Percentiles rank a stretch among this genome's conserved stretches.
Evolutionary conservation across 1,284 basidiomycete genomes (phyloP).

Genomic region (Boletus sp.): DNA sequence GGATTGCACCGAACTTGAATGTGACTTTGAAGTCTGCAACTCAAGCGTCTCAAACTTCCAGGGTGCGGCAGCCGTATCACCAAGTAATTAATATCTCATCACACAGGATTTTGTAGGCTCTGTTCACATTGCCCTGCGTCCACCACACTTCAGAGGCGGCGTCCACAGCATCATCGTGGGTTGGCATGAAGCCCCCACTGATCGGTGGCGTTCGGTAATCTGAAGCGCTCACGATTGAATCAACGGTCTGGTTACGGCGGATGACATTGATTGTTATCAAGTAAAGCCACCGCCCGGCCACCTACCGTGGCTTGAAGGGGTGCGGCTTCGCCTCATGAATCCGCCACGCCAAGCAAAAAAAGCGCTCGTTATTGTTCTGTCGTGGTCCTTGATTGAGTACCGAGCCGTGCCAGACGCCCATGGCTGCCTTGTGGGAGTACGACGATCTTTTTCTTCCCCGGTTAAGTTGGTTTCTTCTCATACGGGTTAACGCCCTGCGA

Average conservation of each 20-base stretch:
- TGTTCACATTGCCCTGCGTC: background rate
- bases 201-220: constrained; percentile 1
- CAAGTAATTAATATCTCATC: constrained; percentile 9
- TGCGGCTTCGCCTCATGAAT: background rate
- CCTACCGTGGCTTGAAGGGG: background rate
- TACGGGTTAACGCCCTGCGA: background rate
- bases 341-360: background rate
- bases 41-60: background rate
- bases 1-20: no score
- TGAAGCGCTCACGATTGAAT: constrained; percentile 6
- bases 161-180: background rate
- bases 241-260: background rate
- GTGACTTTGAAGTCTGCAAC: background rate
- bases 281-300: background rate
- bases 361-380: background rate
- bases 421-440: background rate
- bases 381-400: background rate
- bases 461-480: background rate
- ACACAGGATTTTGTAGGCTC: background rate
- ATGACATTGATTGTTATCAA: background rate
- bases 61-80: constrained; percentile 1
- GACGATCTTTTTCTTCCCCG: background rate
- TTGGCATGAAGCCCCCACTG: background rate
- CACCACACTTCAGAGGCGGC: background rate
- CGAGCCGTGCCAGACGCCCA: background rate